These are phyloP conservation scores for Dittrichia graveolens DNA, from an alignment of 129 eudicot genomes.

Conservation along the genomic window DNA sequence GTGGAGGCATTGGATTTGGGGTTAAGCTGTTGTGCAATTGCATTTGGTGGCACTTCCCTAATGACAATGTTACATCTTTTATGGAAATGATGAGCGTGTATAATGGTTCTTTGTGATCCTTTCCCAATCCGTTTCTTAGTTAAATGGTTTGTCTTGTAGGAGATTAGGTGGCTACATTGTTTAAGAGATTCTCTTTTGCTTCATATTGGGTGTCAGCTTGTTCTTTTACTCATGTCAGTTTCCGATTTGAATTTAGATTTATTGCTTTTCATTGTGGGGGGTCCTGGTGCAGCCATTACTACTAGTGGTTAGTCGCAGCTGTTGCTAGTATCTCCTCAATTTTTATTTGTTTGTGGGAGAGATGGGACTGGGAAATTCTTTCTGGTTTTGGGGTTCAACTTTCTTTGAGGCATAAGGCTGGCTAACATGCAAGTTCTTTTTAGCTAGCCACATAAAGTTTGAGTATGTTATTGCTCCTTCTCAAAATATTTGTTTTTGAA, in stretches of 20 bases:
- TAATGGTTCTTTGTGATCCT: neutral
- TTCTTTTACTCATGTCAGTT: slow-evolving; percentile 1
- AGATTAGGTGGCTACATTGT: neutral
- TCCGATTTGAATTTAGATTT: neutral
- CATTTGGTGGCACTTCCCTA: neutral
- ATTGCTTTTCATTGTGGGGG: neutral
- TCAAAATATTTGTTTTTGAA: neutral
- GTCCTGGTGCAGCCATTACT: neutral
- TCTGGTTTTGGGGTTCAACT: neutral
- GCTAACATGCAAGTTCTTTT: slow-evolving; percentile 10
- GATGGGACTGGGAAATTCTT: slow-evolving; percentile 7
- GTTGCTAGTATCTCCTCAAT: neutral
- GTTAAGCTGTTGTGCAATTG: neutral
- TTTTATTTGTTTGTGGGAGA: slow-evolving; percentile 7
- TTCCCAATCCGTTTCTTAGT: neutral
- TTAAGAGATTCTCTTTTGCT: slow-evolving; percentile 13
- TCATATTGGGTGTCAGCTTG: neutral
- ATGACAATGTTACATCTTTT: neutral
- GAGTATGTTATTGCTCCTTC: neutral
- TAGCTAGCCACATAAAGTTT: slow-evolving; percentile 3
- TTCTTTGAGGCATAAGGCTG: slow-evolving; percentile 8
- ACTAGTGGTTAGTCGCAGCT: neutral
- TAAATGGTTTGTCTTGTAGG: slow-evolving; percentile 3
- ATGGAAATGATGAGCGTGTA: neutral
- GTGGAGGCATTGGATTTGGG: neutral